Evolutionary conservation across 495 filamentous ascomycete genomes (phyloP).

Genomic region (Immersiella caudata): DNA sequence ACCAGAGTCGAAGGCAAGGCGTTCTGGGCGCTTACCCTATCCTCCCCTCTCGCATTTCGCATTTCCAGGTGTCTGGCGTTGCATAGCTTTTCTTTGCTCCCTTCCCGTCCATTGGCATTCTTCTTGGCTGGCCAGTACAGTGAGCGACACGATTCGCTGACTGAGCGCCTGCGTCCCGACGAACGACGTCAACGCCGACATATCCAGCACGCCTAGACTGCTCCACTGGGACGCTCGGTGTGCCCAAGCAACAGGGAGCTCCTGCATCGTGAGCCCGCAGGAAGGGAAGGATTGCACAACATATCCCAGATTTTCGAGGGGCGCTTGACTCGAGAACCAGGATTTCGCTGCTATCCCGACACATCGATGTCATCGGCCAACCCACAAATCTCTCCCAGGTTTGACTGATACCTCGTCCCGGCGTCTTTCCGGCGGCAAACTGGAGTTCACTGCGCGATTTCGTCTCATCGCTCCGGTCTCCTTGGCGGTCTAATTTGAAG

Average conservation of each 20-base stretch:
- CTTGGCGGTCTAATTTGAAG: background rate
- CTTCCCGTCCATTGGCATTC: background rate
- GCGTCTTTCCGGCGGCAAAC: conserved; percentile 5
- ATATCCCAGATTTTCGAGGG: background rate
- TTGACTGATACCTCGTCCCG: background rate
- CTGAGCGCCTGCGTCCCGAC: background rate
- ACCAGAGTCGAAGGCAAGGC: too few species aligned
- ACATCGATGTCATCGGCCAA: background rate
- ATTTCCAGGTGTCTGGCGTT: background rate
- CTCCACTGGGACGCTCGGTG: background rate
- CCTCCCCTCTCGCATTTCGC: background rate
- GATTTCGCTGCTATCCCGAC: background rate
- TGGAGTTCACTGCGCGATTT: conserved; percentile 13
- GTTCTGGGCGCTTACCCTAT: too few species aligned
- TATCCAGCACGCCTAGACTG: background rate
- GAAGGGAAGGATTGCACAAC: background rate
- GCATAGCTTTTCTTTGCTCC: background rate
- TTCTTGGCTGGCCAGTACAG: background rate
- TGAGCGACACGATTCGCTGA: background rate
- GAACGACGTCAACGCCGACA: conserved; percentile 7
- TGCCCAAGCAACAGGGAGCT: background rate
- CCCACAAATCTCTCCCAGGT: background rate
- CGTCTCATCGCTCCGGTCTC: background rate
- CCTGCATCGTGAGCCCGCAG: conserved; percentile 1
- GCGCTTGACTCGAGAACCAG: background rate